These are phyloP conservation scores for Xylaria polymorpha DNA, from an alignment of 2,329 filamentous ascomycete genomes.

Conservation along the genomic window DNA sequence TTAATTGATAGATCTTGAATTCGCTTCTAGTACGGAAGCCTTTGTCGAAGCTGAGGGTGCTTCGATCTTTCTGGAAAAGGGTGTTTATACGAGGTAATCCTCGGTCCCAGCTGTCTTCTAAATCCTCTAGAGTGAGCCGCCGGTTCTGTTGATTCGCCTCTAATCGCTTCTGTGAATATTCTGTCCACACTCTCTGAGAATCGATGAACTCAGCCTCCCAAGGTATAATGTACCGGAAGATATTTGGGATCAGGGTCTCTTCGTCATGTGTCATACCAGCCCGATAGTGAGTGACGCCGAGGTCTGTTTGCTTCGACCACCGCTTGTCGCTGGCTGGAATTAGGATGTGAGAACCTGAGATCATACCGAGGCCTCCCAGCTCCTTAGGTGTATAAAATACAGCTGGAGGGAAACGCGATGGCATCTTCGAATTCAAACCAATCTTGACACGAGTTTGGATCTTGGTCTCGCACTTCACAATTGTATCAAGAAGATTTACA, in stretches of 20 bases:
- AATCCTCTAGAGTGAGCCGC: constrained; percentile 90
- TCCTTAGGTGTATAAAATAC: constrained; percentile 99
- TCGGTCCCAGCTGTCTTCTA: constrained; percentile 98
- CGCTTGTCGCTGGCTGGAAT: constrained; percentile 98
- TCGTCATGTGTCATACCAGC: constrained; percentile 98
- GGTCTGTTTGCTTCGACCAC: constrained; percentile 98
- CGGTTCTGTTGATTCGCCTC: constrained; percentile 98
- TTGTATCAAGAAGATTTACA: constrained; percentile 91
- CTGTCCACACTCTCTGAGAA: constrained; percentile 98
- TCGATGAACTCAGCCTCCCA: constrained; percentile 99
- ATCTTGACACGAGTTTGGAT: constrained; percentile 99
- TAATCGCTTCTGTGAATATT: constrained; percentile 97
- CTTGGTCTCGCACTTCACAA: constrained; percentile 99
- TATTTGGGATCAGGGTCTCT: constrained; percentile 97
- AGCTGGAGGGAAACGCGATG: constrained; percentile 95
- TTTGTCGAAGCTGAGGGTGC: constrained; percentile 97
- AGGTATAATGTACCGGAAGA: constrained; percentile 98
- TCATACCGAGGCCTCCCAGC: constrained; percentile 96
- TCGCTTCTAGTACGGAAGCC: constrained; percentile 95
- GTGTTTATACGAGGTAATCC: constrained; percentile 98
- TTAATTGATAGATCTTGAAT: constrained; percentile 98
- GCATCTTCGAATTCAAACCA: constrained; percentile 99
- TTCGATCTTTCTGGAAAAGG: constrained; percentile 97
- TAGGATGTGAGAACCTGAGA: constrained; percentile 96
- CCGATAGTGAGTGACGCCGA: constrained; percentile 95